A percentile compares a stretch with the other conserved stretches of the same genome.
Conservation (phyloP, 2,329 filamentous ascomycete genomes). For the Penicillium sp. region DNA sequence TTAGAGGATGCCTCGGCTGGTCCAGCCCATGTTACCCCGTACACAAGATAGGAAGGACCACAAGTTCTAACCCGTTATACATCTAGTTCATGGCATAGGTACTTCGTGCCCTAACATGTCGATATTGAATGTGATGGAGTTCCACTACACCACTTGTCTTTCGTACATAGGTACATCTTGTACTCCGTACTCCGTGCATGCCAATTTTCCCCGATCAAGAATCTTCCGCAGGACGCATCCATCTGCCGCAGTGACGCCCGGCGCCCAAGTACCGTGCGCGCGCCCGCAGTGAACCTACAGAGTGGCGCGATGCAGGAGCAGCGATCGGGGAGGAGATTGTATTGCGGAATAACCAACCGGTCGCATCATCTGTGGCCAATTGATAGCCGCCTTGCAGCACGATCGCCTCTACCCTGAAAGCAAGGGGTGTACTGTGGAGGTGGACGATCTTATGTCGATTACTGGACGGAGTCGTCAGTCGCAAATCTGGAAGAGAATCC, state of each 20-base stretch:
- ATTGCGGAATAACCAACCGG: neutral
- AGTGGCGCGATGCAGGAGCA: constrained; percentile 20
- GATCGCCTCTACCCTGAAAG: neutral
- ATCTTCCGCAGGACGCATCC: neutral
- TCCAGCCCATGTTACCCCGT: neutral
- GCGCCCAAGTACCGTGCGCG: constrained; percentile 8
- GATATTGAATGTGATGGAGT: neutral
- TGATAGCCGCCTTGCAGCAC: constrained; percentile 19
- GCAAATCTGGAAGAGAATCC: neutral
- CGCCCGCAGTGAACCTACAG: constrained; percentile 16
- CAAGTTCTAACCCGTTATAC: too few relatives aligned
- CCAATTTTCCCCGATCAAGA: constrained; percentile 11
- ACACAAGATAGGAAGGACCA: neutral
- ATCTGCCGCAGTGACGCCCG: neutral
- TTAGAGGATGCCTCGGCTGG: neutral
- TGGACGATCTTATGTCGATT: neutral
- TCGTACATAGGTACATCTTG: neutral
- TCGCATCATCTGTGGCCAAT: constrained; percentile 3
- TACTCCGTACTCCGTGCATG: neutral
- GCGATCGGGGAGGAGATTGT: constrained; percentile 11
- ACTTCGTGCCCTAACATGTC: neutral
- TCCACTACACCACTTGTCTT: neutral
- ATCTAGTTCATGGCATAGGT: neutral
- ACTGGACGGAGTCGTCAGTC: neutral
- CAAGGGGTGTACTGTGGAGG: neutral